Conservation (phyloP, 495 filamentous ascomycete species). For the Penicillium cosmopolitanum region DNA sequence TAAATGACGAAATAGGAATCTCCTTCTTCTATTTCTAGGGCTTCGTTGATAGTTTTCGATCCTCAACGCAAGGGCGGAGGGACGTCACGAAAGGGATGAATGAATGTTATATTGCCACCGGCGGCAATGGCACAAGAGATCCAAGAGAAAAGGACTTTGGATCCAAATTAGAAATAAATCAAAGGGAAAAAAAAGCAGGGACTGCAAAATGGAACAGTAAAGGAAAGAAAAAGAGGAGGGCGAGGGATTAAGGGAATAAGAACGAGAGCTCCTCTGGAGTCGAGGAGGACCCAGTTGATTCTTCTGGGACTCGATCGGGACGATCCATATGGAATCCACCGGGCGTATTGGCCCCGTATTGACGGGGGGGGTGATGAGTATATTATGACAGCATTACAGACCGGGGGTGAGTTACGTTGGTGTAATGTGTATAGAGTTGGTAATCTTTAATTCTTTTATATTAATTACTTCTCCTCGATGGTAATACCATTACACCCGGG, state of each 20-base stretch:
- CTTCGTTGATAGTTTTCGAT: not conserved
- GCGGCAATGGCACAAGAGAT: conserved; percentile 27
- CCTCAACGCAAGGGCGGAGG: conserved; percentile 2
- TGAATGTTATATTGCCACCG: conserved; percentile 36
- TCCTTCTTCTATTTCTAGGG: conserved; percentile 8
- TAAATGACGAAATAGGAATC: conserved; percentile 25
- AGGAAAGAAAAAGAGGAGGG: conserved; percentile 27
- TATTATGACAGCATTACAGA: conserved; percentile 1
- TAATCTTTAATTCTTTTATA: too few relatives aligned
- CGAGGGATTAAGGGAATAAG: conserved; percentile 10
- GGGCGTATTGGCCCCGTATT: conserved; percentile 17
- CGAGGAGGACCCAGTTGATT: conserved; percentile 29
- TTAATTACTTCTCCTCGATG: not conserved
- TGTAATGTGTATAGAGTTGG: too few relatives aligned
- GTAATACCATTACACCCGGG: too few relatives aligned
- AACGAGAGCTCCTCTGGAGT: conserved; percentile 28
- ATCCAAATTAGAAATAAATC: not conserved
- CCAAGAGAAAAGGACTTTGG: not conserved
- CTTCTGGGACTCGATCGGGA: conserved; percentile 37
- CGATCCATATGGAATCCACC: conserved; percentile 32
- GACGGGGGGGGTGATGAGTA: conserved; percentile 6
- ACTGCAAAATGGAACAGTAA: conserved; percentile 29
- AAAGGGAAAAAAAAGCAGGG: conserved; percentile 24
- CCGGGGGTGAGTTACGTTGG: not conserved
- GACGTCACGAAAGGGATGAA: conserved; percentile 6